Percentiles rank a stretch among this genome's conserved stretches.
Conservation (phyloP, 495 filamentous ascomycete genomes). For the Neurospora tetraspora region DNA sequence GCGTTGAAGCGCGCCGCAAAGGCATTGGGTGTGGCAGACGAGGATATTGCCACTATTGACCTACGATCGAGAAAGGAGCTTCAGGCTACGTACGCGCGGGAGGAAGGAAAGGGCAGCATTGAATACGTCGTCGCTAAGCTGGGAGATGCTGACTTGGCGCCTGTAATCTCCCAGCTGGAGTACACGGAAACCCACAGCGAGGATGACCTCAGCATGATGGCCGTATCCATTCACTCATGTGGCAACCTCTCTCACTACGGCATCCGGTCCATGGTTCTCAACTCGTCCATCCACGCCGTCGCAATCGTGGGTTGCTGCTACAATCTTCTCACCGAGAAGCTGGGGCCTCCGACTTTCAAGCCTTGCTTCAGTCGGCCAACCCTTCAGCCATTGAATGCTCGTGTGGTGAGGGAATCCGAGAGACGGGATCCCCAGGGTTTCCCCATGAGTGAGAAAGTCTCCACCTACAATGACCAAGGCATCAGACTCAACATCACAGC, state of each 20-base stretch:
- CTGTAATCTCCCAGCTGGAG: constrained; percentile 38
- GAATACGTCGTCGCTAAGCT: constrained; percentile 54
- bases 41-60: constrained; percentile 30
- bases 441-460: constrained; percentile 75
- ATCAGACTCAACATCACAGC: constrained; percentile 90
- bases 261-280: constrained; percentile 71
- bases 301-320: constrained; percentile 98
- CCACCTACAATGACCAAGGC: constrained; percentile 48
- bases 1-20: constrained; percentile 29
- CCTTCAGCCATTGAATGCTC: constrained; percentile 47
- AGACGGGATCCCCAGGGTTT: constrained; percentile 81
- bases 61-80: constrained; percentile 37
- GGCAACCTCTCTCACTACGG: constrained; percentile 95
- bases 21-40: constrained; percentile 21
- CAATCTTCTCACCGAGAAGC: constrained; percentile 84
- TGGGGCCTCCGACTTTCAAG: constrained; percentile 80
- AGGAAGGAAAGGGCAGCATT: constrained; percentile 53
- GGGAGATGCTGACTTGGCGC: constrained; percentile 48
- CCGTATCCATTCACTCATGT: constrained; percentile 92
- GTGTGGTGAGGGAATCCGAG: constrained; percentile 37
- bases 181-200: constrained; percentile 20
- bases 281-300: constrained; percentile 73
- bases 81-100: constrained; percentile 33
- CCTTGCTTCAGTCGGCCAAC: constrained; percentile 52
- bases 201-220: constrained; percentile 53